A percentile compares a stretch with the other conserved stretches of the same genome.
phyloP scores from a whole-genome alignment of 495 filamentous ascomycete species.

The Aspergillus haitiensis region DNA sequence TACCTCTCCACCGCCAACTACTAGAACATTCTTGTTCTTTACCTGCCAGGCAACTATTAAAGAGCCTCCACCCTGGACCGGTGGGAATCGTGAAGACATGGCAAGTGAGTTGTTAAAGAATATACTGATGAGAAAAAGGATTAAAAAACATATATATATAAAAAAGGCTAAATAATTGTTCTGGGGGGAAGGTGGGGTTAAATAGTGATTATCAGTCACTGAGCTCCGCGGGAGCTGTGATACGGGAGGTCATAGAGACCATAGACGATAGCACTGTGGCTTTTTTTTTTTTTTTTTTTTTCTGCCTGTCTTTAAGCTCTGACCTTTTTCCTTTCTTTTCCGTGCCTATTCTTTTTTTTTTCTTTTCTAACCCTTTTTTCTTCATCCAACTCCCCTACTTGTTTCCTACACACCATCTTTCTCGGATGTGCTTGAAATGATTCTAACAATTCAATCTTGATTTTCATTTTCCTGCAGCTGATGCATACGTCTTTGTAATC shows the following conservation, averaged over 20 bases:
- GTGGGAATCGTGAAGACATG: conserved; percentile 69
- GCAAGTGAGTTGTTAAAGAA: conserved; percentile 19
- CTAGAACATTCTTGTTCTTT: conserved; percentile 75
- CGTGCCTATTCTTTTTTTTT: conserved; percentile 6
- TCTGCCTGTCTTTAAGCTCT: conserved; percentile 9
- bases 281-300: conserved; percentile 15
- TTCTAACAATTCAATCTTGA: conserved; percentile 11
- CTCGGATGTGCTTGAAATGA: conserved; percentile 26
- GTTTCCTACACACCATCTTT: not conserved
- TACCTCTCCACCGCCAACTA: conserved; percentile 93
- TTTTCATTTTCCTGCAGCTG: conserved; percentile 11
- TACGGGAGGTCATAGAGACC: conserved; percentile 13
- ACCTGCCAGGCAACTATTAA: conserved; percentile 94
- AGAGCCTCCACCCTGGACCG: conserved; percentile 84
- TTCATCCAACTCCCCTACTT: conserved; percentile 16
- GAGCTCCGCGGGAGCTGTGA: not conserved
- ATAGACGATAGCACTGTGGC: not conserved
- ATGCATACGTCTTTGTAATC: conserved; percentile 24
- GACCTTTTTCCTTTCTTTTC: conserved; percentile 11
- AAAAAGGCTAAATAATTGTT: not conserved
- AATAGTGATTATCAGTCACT: conserved; percentile 1
- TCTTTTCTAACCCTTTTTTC: not conserved
- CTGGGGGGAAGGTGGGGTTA: not conserved
- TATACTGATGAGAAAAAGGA: not conserved
- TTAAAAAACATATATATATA: not conserved